Base-by-base conservation (phyloP, 2,329 filamentous ascomycete genomes). In the Zasmidium angulare region DNA sequence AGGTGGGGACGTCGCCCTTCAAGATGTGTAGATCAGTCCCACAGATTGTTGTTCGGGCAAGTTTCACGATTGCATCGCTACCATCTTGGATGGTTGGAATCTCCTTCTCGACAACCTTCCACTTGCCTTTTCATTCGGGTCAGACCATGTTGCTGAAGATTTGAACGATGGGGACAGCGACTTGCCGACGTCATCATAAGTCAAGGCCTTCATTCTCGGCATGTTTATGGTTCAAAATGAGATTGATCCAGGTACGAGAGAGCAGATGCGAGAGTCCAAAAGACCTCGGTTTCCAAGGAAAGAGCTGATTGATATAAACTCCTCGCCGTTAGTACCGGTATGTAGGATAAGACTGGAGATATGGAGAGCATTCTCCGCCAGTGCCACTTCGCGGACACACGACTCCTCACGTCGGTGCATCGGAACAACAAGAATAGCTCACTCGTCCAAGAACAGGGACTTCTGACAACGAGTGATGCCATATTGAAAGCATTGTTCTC, bases 11-110 rank as follows among this genome's bases (percentile, higher is more conserved):
- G 63, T 84, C 76, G 17, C 82, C 83, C 58, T 81, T 79, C 58
- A 78, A 70, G 60, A 86, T 85, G 66, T 86, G 83, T 14, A 85
- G 71, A 65, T 86, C 83, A 10, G 67, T 65, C 17, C 68, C 69
- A 53, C 69, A 71, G 24, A 71, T 70, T 1, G 69, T 70, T 2
- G 69, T 70, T 12, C 66, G 63, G 11, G 66, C 51, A 47, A 70
- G 55, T 46, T 66, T 68, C 9, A 85, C 74, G 17, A 81, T 80
- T 59, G 67, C 68, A 57, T 70, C 65, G n/a, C 61, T 61, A 3
- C 63, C 62, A 24, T 63, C 59, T 24, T 66, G 50, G 17, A 70
- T 50, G 7, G 60, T 62, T 2, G 68, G 68, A 2, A 59, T 63
- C 2, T 58, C 56, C 50, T 68, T 69, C 50, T 70, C 65, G 23